A percentile compares a stretch with the other conserved stretches of the same genome.
These are phyloP conservation scores for Hysterangium stoloniferum DNA, from an alignment of 768 basidiomycete genomes.

Conservation along the genomic window DNA sequence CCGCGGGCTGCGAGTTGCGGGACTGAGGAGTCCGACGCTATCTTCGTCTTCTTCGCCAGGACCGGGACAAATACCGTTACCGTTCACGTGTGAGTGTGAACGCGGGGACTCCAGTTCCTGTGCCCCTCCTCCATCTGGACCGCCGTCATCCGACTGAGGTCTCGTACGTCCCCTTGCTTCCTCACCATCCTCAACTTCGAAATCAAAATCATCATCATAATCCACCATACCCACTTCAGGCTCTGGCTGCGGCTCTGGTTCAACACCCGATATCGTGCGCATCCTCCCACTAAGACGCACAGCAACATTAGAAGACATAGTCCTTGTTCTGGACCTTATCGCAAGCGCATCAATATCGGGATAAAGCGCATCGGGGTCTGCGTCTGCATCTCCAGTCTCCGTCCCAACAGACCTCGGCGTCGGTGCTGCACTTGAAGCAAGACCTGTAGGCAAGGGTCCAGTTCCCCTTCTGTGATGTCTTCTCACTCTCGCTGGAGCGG, in stretches of 20 bases:
- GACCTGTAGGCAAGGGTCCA: too few species aligned
- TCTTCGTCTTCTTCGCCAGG: slow-evolving; percentile 48
- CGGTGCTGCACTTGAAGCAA: too few species aligned
- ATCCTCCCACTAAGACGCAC: background rate
- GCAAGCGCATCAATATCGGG: too few species aligned
- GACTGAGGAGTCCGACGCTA: slow-evolving; percentile 45
- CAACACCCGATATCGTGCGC: background rate
- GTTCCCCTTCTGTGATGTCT: too few species aligned
- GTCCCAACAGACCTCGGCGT: too few species aligned
- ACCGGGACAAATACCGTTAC: slow-evolving; percentile 5
- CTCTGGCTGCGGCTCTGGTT: background rate
- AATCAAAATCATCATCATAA: background rate
- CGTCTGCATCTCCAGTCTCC: too few species aligned
- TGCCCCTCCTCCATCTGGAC: background rate
- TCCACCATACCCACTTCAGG: background rate
- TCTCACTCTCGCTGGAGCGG: background rate
- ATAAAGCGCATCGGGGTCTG: too few species aligned
- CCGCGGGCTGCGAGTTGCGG: slow-evolving; percentile 39
- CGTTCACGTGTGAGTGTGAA: too few species aligned
- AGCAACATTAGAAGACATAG: background rate
- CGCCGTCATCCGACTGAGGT: background rate
- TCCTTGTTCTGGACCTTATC: slow-evolving; percentile 3
- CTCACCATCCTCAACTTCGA: background rate
- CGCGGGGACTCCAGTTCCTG: too few species aligned
- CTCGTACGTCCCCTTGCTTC: background rate